These are phyloP conservation scores for Trifolium pratense DNA, from an alignment of 306 rosid genomes.

Conservation along the genomic window DNA sequence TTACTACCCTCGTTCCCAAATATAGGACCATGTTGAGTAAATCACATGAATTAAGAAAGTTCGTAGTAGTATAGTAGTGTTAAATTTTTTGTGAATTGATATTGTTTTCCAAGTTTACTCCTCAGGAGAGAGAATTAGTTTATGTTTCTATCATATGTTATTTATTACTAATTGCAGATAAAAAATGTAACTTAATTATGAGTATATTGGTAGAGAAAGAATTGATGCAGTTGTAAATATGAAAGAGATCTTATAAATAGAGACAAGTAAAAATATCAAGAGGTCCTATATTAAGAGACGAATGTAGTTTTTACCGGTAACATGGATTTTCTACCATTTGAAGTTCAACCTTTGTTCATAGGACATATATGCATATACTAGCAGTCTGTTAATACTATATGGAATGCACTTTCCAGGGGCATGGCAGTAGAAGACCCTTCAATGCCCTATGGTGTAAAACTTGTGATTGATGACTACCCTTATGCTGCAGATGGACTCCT, in stretches of 20 bases:
- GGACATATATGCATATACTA: neutral
- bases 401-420: constrained; percentile 62
- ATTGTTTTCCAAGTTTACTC: neutral
- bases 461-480: constrained; percentile 90
- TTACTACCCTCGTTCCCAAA: neutral
- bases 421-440: constrained; percentile 91
- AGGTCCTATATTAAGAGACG: too few relatives aligned
- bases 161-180: neutral
- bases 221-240: too few relatives aligned
- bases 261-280: neutral
- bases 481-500: constrained; percentile 95
- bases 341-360: constrained; percentile 11
- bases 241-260: too few relatives aligned
- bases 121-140: neutral
- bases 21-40: neutral
- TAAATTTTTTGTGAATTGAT: neutral
- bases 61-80: neutral
- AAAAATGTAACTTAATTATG: too few relatives aligned
- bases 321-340: constrained; percentile 2
- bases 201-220: too few relatives aligned
- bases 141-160: neutral
- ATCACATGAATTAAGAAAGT: neutral
- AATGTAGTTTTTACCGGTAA: too few relatives aligned
- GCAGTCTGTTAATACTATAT: neutral
- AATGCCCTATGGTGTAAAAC: constrained; percentile 75